Conservation (phyloP, 805 yeast species). For the Lachancea waltii region DNA sequence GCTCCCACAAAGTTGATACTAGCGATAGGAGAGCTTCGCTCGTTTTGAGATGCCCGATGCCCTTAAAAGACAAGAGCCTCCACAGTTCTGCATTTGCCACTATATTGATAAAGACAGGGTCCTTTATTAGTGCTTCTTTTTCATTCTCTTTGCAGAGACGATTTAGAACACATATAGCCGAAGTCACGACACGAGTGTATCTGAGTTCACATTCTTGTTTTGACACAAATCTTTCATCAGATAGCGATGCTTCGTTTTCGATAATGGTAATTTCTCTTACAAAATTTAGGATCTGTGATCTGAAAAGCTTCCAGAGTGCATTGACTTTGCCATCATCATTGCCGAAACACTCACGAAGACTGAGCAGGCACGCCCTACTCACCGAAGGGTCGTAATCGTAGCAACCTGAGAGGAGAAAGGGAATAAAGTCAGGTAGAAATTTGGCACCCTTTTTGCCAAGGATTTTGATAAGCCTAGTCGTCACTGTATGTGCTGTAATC, state of each 20-base stretch:
- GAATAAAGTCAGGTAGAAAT: slow-evolving; percentile 64
- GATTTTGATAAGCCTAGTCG: slow-evolving; percentile 44
- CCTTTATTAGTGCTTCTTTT: slow-evolving; percentile 9
- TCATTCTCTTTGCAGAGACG: slow-evolving; percentile 20
- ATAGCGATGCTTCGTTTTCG: slow-evolving; percentile 58
- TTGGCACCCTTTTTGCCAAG: slow-evolving; percentile 55
- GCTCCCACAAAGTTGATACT: slow-evolving; percentile 29
- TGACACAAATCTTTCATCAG: slow-evolving; percentile 67
- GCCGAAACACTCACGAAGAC: slow-evolving; percentile 50
- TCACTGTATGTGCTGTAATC: slow-evolving; percentile 53
- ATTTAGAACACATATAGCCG: slow-evolving; percentile 44
- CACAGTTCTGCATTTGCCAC: slow-evolving; percentile 40
- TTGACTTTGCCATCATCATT: slow-evolving; percentile 47
- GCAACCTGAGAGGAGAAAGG: slow-evolving; percentile 64
- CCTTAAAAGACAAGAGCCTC: slow-evolving; percentile 35
- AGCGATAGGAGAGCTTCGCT: slow-evolving; percentile 38
- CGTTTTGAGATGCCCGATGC: slow-evolving; percentile 36
- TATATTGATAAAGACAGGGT: slow-evolving; percentile 29
- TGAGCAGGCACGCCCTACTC: slow-evolving; percentile 40
- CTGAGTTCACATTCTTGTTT: slow-evolving; percentile 61
- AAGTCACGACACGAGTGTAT: slow-evolving; percentile 49
- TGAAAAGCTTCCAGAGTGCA: slow-evolving; percentile 56
- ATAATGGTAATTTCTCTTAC: slow-evolving; percentile 44
- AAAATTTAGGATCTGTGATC: slow-evolving; percentile 48
- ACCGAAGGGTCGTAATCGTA: slow-evolving; percentile 67